These are phyloP conservation scores for Plasmodium reichenowi DNA, from an alignment of 169 alveolate species.

Conservation along the genomic window DNA sequence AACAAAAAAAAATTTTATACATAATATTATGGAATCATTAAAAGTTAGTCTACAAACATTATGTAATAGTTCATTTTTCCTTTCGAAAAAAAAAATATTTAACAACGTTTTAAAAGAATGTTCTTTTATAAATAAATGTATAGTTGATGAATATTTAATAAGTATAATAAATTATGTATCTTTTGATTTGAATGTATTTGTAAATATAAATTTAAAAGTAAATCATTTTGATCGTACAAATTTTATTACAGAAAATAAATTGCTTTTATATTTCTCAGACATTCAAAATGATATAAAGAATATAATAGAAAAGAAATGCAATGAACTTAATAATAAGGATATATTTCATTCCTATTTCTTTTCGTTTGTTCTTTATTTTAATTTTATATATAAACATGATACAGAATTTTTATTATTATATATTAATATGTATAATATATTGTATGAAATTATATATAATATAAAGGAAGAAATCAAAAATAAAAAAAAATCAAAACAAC, in stretches of 20 bases:
- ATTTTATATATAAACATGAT: slow-evolving; percentile 37
- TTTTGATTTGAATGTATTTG: slow-evolving; percentile 37
- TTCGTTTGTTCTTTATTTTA: slow-evolving; percentile 31
- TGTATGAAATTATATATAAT: slow-evolving; percentile 63
- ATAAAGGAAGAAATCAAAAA: slow-evolving; percentile 48
- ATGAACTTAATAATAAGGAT: slow-evolving; percentile 35
- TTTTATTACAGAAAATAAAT: slow-evolving; percentile 18
- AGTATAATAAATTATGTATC: slow-evolving; percentile 8
- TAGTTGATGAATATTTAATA: slow-evolving; percentile 27
- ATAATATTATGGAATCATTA: slow-evolving; percentile 54
- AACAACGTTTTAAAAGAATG: slow-evolving; percentile 28
- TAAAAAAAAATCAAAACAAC: slow-evolving; percentile 2
- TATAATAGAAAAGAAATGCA: slow-evolving; percentile 18
- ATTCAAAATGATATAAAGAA: slow-evolving; percentile 32
- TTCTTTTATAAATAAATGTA: slow-evolving; percentile 23
- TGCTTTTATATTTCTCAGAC: slow-evolving; percentile 11
- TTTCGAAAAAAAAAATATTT: slow-evolving; percentile 45
- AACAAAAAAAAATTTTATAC: background rate
- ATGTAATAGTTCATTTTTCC: slow-evolving; percentile 22
- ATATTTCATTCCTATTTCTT: slow-evolving; percentile 47
- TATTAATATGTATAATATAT: slow-evolving; percentile 53
- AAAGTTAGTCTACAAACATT: slow-evolving; percentile 15
- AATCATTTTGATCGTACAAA: slow-evolving; percentile 24
- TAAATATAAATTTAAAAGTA: slow-evolving; percentile 17
- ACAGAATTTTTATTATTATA: slow-evolving; percentile 45